Conservation (phyloP, 371 early-diverging fungal genomes). For the Lichtheimia ramosa region DNA sequence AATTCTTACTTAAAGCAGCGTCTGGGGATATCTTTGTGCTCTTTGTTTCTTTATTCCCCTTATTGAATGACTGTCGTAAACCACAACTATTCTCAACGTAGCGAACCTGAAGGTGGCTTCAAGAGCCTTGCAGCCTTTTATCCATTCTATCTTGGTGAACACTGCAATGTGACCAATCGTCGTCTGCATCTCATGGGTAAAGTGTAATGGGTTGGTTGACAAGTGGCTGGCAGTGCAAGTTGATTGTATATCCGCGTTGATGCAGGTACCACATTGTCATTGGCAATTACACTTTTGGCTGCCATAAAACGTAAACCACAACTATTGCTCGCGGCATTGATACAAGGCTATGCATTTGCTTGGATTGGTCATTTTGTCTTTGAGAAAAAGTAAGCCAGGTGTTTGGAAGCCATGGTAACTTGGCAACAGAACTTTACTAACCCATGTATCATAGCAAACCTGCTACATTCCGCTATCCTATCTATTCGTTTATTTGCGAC, state of each 20-base stretch:
- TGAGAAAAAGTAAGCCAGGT: constrained; percentile 51
- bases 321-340: constrained; percentile 18
- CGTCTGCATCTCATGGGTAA: constrained; percentile 58
- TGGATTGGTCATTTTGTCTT: constrained; percentile 74
- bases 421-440: background rate
- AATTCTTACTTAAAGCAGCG: too few species aligned
- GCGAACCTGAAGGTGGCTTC: constrained; percentile 51
- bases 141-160: constrained; percentile 71
- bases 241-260: background rate
- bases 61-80: constrained; percentile 35
- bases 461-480: constrained; percentile 70
- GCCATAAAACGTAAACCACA: constrained; percentile 22
- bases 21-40: too few species aligned
- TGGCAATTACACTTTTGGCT: constrained; percentile 18
- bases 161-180: constrained; percentile 55
- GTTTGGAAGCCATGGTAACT: background rate
- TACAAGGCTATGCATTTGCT: constrained; percentile 61
- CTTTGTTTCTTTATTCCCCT: background rate
- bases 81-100: constrained; percentile 53
- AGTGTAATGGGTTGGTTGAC: background rate
- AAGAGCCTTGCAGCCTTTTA: constrained; percentile 59
- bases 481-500: constrained; percentile 64
- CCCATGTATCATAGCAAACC: constrained; percentile 46
- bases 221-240: background rate
- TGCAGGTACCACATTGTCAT: constrained; percentile 35